A percentile compares a stretch with the other conserved stretches of the same genome.
Conservation (phyloP, 2,329 filamentous ascomycete genomes). For the Cordyceps fumosorosea region DNA sequence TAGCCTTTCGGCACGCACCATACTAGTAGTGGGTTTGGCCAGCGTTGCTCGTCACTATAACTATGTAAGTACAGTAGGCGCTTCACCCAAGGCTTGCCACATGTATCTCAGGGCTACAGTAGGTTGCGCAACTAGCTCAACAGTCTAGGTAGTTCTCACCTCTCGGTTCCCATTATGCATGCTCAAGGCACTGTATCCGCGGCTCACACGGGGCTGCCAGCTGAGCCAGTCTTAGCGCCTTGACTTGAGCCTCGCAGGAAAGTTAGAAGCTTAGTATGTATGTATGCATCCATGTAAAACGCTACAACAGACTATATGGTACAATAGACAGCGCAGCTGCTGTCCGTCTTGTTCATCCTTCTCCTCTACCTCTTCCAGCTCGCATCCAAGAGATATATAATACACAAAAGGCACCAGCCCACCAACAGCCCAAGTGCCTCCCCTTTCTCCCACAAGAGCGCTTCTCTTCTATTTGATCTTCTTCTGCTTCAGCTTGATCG, state of each 20-base stretch:
- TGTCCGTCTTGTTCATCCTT: neutral
- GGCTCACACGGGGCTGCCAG: too few species aligned
- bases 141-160: too few species aligned
- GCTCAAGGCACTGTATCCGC: too few species aligned
- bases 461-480: conserved; percentile 68
- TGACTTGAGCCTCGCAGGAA: too few species aligned
- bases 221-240: neutral
- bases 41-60: too few species aligned
- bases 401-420: neutral
- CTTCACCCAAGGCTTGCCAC: too few species aligned
- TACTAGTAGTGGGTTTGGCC: too few species aligned
- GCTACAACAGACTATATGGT: conserved; percentile 9
- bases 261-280: neutral
- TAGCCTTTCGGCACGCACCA: too few species aligned
- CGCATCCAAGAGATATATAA: neutral
- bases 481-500: conserved; percentile 97
- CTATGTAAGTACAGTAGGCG: too few species aligned
- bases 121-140: too few species aligned
- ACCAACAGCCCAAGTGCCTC: neutral
- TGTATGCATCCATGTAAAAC: conserved; percentile 10
- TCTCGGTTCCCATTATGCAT: too few species aligned
- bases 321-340: neutral
- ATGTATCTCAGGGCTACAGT: too few species aligned
- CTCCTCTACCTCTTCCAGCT: neutral
- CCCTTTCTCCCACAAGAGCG: neutral